A percentile compares a stretch with the other conserved stretches of the same genome.
phyloP scores from a whole-genome alignment of 2,329 filamentous ascomycete species.

The Monilinia laxa region DNA sequence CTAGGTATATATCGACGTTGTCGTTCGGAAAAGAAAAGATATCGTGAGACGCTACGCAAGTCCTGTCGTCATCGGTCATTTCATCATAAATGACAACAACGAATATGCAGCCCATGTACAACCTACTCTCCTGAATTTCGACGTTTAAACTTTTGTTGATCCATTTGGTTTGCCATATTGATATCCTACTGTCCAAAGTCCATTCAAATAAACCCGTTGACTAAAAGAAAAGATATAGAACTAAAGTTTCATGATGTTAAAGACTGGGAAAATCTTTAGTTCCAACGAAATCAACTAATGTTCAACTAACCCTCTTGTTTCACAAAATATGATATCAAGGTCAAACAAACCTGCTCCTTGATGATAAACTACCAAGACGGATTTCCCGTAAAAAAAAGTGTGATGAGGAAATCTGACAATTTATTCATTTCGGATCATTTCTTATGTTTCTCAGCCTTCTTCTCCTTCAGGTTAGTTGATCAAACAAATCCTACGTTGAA shows the following conservation, averaged over 20 bases:
- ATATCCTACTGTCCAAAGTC: background rate
- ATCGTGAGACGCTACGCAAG: slow-evolving; percentile 2
- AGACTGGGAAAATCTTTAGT: background rate
- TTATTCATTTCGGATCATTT: no score
- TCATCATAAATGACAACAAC: background rate
- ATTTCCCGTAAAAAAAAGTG: background rate
- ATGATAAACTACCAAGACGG: background rate
- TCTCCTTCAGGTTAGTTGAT: background rate
- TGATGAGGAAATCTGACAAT: background rate
- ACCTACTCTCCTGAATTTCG: background rate
- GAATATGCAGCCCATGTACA: background rate
- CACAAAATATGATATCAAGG: background rate
- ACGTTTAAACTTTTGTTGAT: background rate
- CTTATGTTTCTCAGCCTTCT: background rate
- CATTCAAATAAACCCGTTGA: background rate
- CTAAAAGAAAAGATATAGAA: background rate
- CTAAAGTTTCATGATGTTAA: background rate
- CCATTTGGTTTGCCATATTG: background rate
- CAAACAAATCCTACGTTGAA: background rate
- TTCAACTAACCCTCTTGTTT: background rate
- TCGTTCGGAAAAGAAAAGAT: background rate
- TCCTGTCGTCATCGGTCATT: slow-evolving; percentile 11
- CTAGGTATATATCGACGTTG: background rate
- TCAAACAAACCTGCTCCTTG: background rate
- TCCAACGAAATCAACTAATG: background rate